A percentile compares a stretch with the other conserved stretches of the same genome.
Evolutionary conservation across 768 basidiomycete species (phyloP).

Genomic region (Chalciporus sphaerocephalus): DNA sequence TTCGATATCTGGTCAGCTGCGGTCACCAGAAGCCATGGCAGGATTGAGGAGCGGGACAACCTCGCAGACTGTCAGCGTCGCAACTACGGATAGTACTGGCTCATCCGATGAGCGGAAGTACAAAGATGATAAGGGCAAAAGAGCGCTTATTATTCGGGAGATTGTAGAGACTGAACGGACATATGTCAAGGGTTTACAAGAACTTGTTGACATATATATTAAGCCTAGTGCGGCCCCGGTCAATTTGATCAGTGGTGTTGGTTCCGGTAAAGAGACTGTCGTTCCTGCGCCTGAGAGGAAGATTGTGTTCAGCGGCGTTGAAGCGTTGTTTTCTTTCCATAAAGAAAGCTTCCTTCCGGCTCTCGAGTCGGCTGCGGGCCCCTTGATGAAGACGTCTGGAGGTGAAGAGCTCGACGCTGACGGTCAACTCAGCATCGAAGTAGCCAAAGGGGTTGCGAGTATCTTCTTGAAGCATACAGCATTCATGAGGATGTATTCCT

Average conservation of each 20-base stretch:
- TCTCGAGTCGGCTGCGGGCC: slow-evolving; percentile 71
- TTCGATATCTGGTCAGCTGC: slow-evolving; percentile 52
- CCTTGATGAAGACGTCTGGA: slow-evolving; percentile 51
- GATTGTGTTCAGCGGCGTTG: slow-evolving; percentile 88
- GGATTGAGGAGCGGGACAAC: slow-evolving; percentile 56
- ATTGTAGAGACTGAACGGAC: slow-evolving; percentile 92
- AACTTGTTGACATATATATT: slow-evolving; percentile 93
- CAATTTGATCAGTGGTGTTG: slow-evolving; percentile 64
- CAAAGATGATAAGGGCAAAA: slow-evolving; percentile 86
- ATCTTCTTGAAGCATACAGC: slow-evolving; percentile 93
- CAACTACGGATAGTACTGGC: slow-evolving; percentile 66
- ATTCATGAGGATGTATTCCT: slow-evolving; percentile 98
- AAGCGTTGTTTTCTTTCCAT: slow-evolving; percentile 89
- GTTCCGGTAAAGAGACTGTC: slow-evolving; percentile 75
- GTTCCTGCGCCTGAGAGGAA: slow-evolving; percentile 84
- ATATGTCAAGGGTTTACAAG: slow-evolving; percentile 90
- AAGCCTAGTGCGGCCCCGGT: slow-evolving; percentile 72
- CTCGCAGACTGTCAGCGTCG: slow-evolving; percentile 68
- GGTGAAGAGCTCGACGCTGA: slow-evolving; percentile 57
- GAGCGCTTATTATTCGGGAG: slow-evolving; percentile 81
- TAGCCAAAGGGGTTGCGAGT: slow-evolving; percentile 77
- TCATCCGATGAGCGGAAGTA: slow-evolving; percentile 80
- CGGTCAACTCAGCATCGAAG: slow-evolving; percentile 66
- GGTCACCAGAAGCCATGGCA: slow-evolving; percentile 60
- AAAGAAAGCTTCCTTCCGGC: slow-evolving; percentile 89